Conservation (phyloP, 177 flowering plant species). For the Vitis hybrid region DNA sequence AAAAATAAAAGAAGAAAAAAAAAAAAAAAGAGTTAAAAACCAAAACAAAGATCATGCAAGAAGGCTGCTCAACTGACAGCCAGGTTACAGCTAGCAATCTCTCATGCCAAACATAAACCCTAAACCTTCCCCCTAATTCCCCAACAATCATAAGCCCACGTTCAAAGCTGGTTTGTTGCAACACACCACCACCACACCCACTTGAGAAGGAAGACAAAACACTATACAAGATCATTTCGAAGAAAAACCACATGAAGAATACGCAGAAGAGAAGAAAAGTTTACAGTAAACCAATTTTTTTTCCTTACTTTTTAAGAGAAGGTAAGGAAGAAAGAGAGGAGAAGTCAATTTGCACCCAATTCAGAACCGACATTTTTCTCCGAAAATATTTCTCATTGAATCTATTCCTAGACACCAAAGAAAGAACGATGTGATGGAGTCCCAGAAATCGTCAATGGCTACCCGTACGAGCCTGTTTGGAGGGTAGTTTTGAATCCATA, state of each 20-base stretch:
- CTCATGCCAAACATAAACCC: slow-evolving; percentile 56
- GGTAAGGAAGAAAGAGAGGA: background rate
- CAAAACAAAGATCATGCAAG: slow-evolving; percentile 70
- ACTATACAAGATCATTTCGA: too few species aligned
- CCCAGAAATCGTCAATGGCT: too few species aligned
- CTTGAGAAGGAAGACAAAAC: background rate
- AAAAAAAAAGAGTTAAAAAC: background rate
- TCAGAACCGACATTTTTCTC: too few species aligned
- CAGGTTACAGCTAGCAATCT: slow-evolving; percentile 73
- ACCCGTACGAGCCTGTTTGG: too few species aligned
- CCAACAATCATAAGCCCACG: slow-evolving; percentile 42
- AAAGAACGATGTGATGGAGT: too few species aligned
- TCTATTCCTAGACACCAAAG: too few species aligned
- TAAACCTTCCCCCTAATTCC: slow-evolving; percentile 17
- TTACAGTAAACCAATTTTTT: too few species aligned
- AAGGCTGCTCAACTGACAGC: slow-evolving; percentile 78
- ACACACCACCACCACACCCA: slow-evolving; percentile 1
- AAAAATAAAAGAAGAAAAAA: background rate
- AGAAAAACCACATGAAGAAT: too few species aligned
- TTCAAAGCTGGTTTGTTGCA: slow-evolving; percentile 25
- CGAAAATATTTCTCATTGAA: too few species aligned
- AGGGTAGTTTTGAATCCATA: too few species aligned
- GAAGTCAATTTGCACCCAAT: background rate
- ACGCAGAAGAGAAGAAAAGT: too few species aligned
- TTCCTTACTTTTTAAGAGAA: too few species aligned